Evolutionary conservation across 345 rosid species (phyloP).

Genomic region (Eucalyptus erythrocorys): DNA sequence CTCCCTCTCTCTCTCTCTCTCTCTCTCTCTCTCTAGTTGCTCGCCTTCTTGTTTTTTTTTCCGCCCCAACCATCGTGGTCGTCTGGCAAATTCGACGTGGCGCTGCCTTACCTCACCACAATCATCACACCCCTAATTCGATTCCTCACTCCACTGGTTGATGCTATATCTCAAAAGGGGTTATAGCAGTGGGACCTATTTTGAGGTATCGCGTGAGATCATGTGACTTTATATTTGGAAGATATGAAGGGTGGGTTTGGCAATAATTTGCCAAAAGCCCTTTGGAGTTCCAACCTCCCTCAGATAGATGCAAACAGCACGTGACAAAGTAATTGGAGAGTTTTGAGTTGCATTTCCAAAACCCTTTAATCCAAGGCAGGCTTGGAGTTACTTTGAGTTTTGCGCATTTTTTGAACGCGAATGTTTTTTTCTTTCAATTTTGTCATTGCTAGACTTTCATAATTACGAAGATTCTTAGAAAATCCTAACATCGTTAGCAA

Average conservation of each 20-base stretch:
- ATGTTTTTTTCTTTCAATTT: background rate
- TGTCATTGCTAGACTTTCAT: background rate
- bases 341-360: too few species aligned
- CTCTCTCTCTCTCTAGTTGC: background rate
- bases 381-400: background rate
- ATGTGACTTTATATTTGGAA: background rate
- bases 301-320: background rate
- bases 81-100: background rate
- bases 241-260: rapidly evolving
- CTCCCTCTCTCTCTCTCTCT: background rate
- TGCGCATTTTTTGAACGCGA: too few species aligned
- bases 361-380: rapidly evolving
- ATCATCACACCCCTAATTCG: background rate
- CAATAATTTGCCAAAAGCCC: background rate
- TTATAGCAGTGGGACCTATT: background rate
- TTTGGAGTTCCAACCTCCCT: background rate
- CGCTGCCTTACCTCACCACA: background rate
- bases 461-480: rapidly evolving
- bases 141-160: background rate
- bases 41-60: background rate
- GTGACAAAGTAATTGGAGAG: too few species aligned
- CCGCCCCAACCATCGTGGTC: background rate
- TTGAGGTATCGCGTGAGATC: too few species aligned
- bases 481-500: rapidly evolving
- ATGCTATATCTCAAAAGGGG: background rate